These are phyloP conservation scores for Ambrosia artemisiifolia DNA, from an alignment of 129 eudicot species.

Conservation along the genomic window DNA sequence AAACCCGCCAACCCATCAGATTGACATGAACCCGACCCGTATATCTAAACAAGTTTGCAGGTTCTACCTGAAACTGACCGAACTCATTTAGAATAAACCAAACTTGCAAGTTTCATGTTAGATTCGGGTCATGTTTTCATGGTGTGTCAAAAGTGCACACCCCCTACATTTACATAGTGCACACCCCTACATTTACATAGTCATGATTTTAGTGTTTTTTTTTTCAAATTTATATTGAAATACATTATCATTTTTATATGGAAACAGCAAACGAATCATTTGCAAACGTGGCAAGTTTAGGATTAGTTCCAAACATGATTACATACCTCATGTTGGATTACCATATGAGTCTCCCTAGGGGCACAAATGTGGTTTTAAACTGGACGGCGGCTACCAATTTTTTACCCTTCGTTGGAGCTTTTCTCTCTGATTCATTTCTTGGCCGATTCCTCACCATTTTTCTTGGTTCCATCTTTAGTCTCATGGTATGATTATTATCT, in stretches of 20 bases:
- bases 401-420: conserved; percentile 62
- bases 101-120: no score
- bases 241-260: neutral
- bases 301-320: conserved; percentile 80
- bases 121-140: no score
- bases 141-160: no score
- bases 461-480: conserved; percentile 62
- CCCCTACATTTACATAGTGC: no score
- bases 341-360: conserved; percentile 51
- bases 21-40: no score
- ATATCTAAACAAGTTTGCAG: no score
- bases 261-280: conserved; percentile 46
- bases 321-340: conserved; percentile 57
- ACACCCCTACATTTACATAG: no score
- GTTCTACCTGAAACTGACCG: no score
- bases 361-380: conserved; percentile 41
- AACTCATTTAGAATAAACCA: no score
- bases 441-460: conserved; percentile 73
- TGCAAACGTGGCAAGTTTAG: conserved; percentile 88
- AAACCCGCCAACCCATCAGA: no score
- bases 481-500: conserved; percentile 31
- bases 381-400: conserved; percentile 81
- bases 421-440: conserved; percentile 69
- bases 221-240: neutral
- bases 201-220: no score